Evolutionary conservation across 495 filamentous ascomycete species (phyloP).

Genomic region (Endocarpon pusillum): DNA sequence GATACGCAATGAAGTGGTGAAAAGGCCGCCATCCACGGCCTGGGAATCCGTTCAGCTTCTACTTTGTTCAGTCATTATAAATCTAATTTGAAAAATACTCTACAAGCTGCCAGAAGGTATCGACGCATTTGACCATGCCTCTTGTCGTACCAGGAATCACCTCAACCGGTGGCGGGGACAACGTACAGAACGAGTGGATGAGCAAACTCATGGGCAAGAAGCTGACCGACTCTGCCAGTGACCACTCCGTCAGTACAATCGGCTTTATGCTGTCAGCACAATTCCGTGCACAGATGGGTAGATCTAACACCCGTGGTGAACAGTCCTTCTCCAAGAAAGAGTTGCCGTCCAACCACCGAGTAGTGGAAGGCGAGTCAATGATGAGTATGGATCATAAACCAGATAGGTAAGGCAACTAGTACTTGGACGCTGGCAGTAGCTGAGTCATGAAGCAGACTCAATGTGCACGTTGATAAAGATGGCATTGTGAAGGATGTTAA

Average conservation of each 20-base stretch:
- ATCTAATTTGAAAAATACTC: too few species aligned
- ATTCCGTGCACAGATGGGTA: not conserved
- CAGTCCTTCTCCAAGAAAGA: constrained; percentile 64
- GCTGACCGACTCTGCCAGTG: constrained; percentile 27
- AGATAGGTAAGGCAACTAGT: constrained; percentile 28
- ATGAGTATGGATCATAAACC: constrained; percentile 44
- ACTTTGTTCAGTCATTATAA: too few species aligned
- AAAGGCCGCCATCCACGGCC: too few species aligned
- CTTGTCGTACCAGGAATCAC: constrained; percentile 63
- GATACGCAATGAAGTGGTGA: too few species aligned
- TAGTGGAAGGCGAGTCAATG: constrained; percentile 46
- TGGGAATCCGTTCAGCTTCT: too few species aligned
- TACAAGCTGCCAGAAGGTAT: too few species aligned
- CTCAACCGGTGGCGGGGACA: constrained; percentile 27
- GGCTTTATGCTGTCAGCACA: not conserved
- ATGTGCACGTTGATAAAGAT: constrained; percentile 53
- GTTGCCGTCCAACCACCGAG: constrained; percentile 47
- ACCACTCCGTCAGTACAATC: constrained; percentile 27
- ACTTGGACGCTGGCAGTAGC: not conserved
- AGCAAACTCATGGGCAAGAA: constrained; percentile 68
- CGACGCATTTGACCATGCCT: constrained; percentile 62
- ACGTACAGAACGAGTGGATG: constrained; percentile 47
- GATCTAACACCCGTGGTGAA: not conserved
- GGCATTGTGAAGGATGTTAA: constrained; percentile 58
- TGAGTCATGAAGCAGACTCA: constrained; percentile 33